Evolutionary conservation across 495 filamentous ascomycete genomes (phyloP).

Genomic region (Aspergillus incahuasiensis): DNA sequence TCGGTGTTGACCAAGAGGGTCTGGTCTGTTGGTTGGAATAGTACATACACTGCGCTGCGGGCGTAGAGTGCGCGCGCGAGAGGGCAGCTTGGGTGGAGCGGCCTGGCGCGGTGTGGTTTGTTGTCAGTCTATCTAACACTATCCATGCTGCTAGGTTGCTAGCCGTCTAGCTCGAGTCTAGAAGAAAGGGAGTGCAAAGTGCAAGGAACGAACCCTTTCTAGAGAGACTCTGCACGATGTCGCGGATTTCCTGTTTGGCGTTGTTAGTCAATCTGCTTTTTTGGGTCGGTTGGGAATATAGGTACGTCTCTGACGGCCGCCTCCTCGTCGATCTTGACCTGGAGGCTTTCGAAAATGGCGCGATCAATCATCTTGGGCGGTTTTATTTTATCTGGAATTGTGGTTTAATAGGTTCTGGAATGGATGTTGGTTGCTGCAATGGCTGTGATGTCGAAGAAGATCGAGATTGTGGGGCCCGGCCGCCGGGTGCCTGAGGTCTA

Average conservation of each 20-base stretch:
- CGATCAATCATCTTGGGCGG: conserved; percentile 68
- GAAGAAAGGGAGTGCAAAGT: no score
- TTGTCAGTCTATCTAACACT: not conserved
- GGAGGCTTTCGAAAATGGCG: conserved; percentile 80
- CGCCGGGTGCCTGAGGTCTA: not conserved
- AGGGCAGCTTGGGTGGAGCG: conserved; percentile 73
- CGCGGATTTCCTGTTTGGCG: conserved; percentile 59
- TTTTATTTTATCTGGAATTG: no score
- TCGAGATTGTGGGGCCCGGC: conserved; percentile 18
- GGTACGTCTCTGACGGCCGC: conserved; percentile 69
- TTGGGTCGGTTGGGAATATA: conserved; percentile 19
- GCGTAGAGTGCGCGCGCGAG: conserved; percentile 85
- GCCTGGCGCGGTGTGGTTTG: conserved; percentile 26
- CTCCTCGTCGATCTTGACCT: conserved; percentile 87
- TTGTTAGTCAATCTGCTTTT: conserved; percentile 10
- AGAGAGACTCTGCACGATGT: conserved; percentile 74
- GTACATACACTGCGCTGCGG: conserved; percentile 67
- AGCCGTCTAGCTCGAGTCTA: not conserved
- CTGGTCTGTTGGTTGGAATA: no score
- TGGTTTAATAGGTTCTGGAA: no score
- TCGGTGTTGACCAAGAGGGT: no score
- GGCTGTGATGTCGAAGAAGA: conserved; percentile 16
- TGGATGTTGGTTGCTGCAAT: conserved; percentile 10
- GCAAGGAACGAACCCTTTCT: conserved; percentile 50
- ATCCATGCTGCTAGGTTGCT: no score